phyloP scores from a whole-genome alignment of 2,329 filamentous ascomycete genomes.

The Elsinoe australis region DNA sequence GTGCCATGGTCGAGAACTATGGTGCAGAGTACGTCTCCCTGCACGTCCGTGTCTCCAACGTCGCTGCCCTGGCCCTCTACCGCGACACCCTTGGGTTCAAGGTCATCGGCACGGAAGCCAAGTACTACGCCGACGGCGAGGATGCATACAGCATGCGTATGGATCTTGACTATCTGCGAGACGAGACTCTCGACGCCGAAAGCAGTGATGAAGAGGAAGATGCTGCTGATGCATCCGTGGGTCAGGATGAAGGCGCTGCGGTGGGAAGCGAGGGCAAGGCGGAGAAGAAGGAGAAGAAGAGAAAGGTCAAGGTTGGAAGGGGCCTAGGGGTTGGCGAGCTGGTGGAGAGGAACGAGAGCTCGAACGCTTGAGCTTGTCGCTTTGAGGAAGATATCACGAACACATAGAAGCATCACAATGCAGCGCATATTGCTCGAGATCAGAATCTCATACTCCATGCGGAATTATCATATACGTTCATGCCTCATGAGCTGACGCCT shows the following conservation, averaged over 20 bases:
- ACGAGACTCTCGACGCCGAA: slow-evolving; percentile 43
- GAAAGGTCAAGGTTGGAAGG: slow-evolving; percentile 79
- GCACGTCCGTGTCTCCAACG: slow-evolving; percentile 91
- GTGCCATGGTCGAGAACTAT: slow-evolving; percentile 95
- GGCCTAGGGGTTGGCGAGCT: slow-evolving; percentile 67
- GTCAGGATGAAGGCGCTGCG: slow-evolving; percentile 36
- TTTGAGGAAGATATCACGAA: no score
- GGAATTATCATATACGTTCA: no score
- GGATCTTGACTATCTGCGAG: slow-evolving; percentile 56
- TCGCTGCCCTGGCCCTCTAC: slow-evolving; percentile 84
- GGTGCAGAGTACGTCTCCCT: slow-evolving; percentile 86
- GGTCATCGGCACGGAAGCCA: slow-evolving; percentile 74
- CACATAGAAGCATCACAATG: no score
- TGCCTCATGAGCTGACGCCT: no score
- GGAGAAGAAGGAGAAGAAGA: slow-evolving; percentile 52
- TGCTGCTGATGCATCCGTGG: slow-evolving; percentile 31
- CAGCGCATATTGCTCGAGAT: no score
- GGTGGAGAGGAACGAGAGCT: slow-evolving; percentile 49
- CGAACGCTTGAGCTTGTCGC: slow-evolving; percentile 49
- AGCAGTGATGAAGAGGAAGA: slow-evolving; percentile 37
- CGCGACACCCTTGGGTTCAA: slow-evolving; percentile 84
- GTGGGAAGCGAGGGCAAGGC: slow-evolving; percentile 33
- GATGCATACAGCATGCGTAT: slow-evolving; percentile 93
- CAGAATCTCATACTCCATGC: no score
- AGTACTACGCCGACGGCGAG: slow-evolving; percentile 97